Conservation (phyloP, 768 basidiomycete species). For the Hygrophoropsis aurantiaca region DNA sequence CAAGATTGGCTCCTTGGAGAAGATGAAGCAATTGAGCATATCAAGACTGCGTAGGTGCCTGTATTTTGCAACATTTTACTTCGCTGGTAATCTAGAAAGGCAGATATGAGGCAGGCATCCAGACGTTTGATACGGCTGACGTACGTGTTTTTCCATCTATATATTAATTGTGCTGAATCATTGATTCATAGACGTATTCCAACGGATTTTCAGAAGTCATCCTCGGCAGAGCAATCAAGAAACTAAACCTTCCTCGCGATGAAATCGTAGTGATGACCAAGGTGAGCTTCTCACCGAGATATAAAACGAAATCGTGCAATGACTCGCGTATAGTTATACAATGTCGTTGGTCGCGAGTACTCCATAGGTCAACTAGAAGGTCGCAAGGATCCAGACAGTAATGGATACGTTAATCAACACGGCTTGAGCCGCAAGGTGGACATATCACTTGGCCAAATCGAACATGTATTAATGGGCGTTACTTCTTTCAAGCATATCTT, state of each 20-base stretch:
- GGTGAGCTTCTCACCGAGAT: constrained; percentile 25
- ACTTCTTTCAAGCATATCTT: constrained; percentile 48
- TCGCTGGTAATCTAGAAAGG: not conserved
- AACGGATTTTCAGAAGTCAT: constrained; percentile 66
- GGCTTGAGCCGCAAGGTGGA: constrained; percentile 45
- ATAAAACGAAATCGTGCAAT: not conserved
- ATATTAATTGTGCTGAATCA: not conserved
- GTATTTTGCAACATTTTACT: not conserved
- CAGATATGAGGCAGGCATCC: constrained; percentile 35
- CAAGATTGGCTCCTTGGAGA: constrained; percentile 53
- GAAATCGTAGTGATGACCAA: constrained; percentile 82
- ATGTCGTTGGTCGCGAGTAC: constrained; percentile 30
- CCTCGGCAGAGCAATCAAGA: constrained; percentile 71
- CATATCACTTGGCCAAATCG: constrained; percentile 1
- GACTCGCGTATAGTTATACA: constrained; percentile 36
- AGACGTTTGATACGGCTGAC: constrained; percentile 36
- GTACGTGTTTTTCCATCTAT: constrained; percentile 14
- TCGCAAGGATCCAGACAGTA: constrained; percentile 30
- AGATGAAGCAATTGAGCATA: constrained; percentile 43
- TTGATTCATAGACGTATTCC: constrained; percentile 50
- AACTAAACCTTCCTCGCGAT: constrained; percentile 65
- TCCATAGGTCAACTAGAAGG: constrained; percentile 8
- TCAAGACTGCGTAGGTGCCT: constrained; percentile 45
- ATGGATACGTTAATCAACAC: constrained; percentile 48
- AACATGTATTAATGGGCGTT: constrained; percentile 7